Evolutionary conservation across 192 early-diverging fungal genomes (phyloP), one percentile per base, ranked within the genome.

Genomic region (Funneliformis geosporum): DNA sequence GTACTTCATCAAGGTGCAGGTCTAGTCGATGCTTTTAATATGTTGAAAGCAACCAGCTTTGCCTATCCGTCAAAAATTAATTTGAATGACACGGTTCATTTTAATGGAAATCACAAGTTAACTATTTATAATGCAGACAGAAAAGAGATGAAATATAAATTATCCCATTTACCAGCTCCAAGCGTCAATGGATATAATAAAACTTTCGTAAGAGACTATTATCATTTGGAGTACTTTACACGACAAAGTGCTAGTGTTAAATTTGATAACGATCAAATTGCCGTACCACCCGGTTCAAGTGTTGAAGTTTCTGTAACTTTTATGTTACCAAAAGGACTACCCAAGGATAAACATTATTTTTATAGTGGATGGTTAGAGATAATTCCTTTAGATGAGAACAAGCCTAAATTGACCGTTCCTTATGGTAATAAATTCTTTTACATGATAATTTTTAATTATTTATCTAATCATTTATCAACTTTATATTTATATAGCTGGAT

Each of bases 361-460:
- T 90, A 90, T 80, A 86, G 83, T 47, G 89, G 89, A 5, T 88
- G 82, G 40, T 79, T 90, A 47, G 78, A 82, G 27, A 75, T 86
- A 28, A 80, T 71, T 9, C 83, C 81, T 39, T 74, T 68, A 39
- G 80, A 74, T 50, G 7, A 55, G 14, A 28, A 28, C 14, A 75
- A 12, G 21, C 8, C 27, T 16, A 14, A 5, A 18, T 16, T 79
- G 38, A 38, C 8, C 18, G 46, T 79, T 39, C 62, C 77, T 28
- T 79, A 79, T 68, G 77, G 66, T 68, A n/a, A 68, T 9, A 7
- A 5, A 64, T 33, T 33, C 33, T 2, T 64, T 0, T 33, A 33
- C 33, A 33, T 33, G 33, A 33, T 18, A 38, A 38, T 39, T 4
- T 65, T 28, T 9, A 21, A 65, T 65, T 65, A 18, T 65, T 28